Base-by-base conservation (phyloP, 768 basidiomycete species). In the Suillus cothurnatus region DNA sequence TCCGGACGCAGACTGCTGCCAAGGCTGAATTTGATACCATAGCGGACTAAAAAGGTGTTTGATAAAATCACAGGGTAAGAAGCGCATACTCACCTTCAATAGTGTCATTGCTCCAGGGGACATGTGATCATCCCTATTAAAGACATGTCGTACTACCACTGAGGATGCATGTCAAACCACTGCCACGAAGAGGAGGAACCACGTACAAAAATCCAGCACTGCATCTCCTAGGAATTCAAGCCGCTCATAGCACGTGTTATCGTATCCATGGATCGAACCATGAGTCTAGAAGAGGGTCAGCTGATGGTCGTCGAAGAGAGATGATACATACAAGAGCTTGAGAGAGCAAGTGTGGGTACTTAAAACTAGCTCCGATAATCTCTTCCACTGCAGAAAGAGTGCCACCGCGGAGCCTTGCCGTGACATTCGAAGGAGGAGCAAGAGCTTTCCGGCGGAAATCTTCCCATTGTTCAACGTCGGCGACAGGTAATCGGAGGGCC, bases 171-270 rank as follows among this genome's bases (percentile, higher is more conserved):
- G 34, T 61, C 9, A 39, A 21, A 52, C 12, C 1, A 15, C 28
- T 26, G 21, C 34, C 21, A 11, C 39, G 34, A 63, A 36, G 45
- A 61, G 47, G 34, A 55, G 49, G 34, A 28, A 36, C 26, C 15
- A 79, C 91, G 62, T 71, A 94, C 93, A 76, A 64, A 93, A 91
- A 74, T 95, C 94, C 31, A 95, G 83, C 60, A 95, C 85, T 1
- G 91, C 92, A 77, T 95, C 94, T 15, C 94, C 94, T 47, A 94
- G 81, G 72, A 94, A 95, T 73, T 94, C 93, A 41, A 95, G 82
- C 64, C 91, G 82, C 70, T 93, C 91, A 71, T 91, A 91, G 21
- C 85, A 85, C 17, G 81, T 84, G 43, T 81, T 78, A 63, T 88
- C 85, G 64, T 79, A 81, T 4, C 83, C 83, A 67, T 85, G 82